These are phyloP conservation scores for Termitomyces sp. DNA, from an alignment of 768 basidiomycete species.

Conservation along the genomic window DNA sequence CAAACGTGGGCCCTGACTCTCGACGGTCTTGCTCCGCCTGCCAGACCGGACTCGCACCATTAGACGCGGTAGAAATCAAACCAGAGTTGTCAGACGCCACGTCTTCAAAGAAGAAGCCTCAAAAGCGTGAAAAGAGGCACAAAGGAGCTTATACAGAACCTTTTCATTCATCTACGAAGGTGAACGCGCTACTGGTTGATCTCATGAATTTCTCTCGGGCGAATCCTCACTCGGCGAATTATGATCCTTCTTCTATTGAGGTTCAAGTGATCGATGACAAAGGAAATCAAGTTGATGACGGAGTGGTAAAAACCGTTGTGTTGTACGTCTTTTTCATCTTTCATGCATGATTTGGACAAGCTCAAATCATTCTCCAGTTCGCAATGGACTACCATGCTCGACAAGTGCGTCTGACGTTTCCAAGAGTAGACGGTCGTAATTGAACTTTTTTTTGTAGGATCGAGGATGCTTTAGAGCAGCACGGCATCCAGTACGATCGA, in stretches of 20 bases:
- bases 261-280: slow-evolving; percentile 75
- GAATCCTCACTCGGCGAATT: slow-evolving; percentile 88
- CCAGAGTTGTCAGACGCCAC: slow-evolving; percentile 47
- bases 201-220: slow-evolving; percentile 75
- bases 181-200: slow-evolving; percentile 78
- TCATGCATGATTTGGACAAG: slow-evolving; percentile 9
- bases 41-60: slow-evolving; percentile 57
- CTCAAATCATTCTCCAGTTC: slow-evolving; percentile 47
- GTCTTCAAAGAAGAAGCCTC: slow-evolving; percentile 54
- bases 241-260: slow-evolving; percentile 70
- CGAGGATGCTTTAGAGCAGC: slow-evolving; percentile 82
- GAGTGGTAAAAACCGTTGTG: slow-evolving; percentile 85
- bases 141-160: slow-evolving; percentile 52
- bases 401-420: slow-evolving; percentile 54
- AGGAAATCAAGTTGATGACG: slow-evolving; percentile 68
- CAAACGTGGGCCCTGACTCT: slow-evolving; percentile 57
- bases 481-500: slow-evolving; percentile 84
- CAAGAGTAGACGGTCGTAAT: background rate
- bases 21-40: slow-evolving; percentile 75
- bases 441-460: slow-evolving; percentile 45
- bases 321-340: slow-evolving; percentile 59
- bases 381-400: slow-evolving; percentile 93
- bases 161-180: slow-evolving; percentile 83
- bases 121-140: slow-evolving; percentile 63
- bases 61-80: slow-evolving; percentile 83